phyloP scores from a whole-genome alignment of 176 grass and related monocot species.

The Musa itinerans region DNA sequence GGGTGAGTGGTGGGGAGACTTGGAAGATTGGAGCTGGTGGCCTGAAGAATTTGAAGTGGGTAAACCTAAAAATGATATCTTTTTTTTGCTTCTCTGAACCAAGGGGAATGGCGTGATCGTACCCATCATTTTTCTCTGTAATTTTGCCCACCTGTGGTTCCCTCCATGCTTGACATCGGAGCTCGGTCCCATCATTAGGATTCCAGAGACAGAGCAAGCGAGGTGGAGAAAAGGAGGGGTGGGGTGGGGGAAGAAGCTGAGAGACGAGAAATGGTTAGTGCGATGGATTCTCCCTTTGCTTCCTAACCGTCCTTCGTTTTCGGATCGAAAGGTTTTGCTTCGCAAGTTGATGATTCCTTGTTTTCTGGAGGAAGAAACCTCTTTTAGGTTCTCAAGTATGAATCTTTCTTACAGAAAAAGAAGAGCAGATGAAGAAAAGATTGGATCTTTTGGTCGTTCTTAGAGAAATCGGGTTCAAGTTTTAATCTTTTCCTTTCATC shows the following conservation, averaged over 20 bases:
- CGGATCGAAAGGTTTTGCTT: not conserved
- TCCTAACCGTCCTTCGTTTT: not conserved
- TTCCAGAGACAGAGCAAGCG: not conserved
- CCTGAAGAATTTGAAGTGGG: conserved; percentile 46
- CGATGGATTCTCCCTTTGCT: not conserved
- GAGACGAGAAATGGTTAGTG: conserved; percentile 7
- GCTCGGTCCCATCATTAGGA: conserved; percentile 23
- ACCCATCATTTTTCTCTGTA: conserved; percentile 29
- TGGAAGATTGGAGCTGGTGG: conserved; percentile 11
- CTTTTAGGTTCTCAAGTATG: not conserved
- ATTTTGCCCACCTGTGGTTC: conserved; percentile 34
- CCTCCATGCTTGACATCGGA: conserved; percentile 38
- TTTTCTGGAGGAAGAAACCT: not conserved
- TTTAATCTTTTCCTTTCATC: not conserved
- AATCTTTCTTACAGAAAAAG: not conserved
- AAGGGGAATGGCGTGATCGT: not conserved
- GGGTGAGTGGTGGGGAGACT: not conserved
- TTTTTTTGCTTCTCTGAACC: not conserved
- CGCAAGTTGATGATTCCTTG: not conserved
- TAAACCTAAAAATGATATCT: conserved; percentile 35
- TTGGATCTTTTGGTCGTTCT: conserved; percentile 1
- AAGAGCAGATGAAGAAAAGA: not conserved
- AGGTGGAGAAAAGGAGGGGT: conserved; percentile 7
- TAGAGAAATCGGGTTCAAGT: not conserved
- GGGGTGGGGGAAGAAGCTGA: conserved; percentile 6